phyloP scores from a whole-genome alignment of 164 flowering plant species.

The Amborella trichopoda region DNA sequence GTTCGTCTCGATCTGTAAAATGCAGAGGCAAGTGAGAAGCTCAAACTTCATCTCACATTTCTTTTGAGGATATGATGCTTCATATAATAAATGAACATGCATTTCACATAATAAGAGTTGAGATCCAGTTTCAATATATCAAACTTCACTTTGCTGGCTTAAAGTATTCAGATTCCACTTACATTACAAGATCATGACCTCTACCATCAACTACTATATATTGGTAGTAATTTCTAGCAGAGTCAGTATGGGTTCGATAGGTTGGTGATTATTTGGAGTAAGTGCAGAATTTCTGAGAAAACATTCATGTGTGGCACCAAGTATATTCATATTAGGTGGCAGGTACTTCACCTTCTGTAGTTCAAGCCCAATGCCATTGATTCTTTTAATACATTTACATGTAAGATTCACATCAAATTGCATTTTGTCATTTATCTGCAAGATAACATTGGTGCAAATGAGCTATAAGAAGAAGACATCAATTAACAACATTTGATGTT shows the following conservation, averaged over 20 bases:
- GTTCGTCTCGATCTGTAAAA: slow-evolving; percentile 35
- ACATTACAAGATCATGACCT: neutral
- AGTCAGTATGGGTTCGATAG: too few relatives aligned
- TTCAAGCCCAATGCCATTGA: slow-evolving; percentile 22
- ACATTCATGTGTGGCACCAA: too few relatives aligned
- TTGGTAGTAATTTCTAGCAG: too few relatives aligned
- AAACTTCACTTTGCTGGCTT: neutral
- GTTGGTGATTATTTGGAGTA: too few relatives aligned
- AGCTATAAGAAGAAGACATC: neutral
- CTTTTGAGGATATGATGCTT: neutral
- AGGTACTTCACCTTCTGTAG: slow-evolving; percentile 50
- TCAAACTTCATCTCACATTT: neutral
- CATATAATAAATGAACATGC: neutral
- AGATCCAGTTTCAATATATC: too few relatives aligned
- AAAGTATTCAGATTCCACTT: neutral
- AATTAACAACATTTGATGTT: neutral
- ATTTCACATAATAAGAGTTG: too few relatives aligned
- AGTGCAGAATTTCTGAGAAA: too few relatives aligned
- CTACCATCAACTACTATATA: neutral
- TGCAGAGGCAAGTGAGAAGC: neutral
- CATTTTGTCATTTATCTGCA: slow-evolving; percentile 31
- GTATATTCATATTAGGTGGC: too few relatives aligned
- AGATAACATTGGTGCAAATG: neutral
- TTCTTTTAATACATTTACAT: slow-evolving; percentile 37
- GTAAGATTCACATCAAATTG: slow-evolving; percentile 27